Conservation (phyloP, 23 red algal genomes). For the Pyropia yezoensis region DNA sequence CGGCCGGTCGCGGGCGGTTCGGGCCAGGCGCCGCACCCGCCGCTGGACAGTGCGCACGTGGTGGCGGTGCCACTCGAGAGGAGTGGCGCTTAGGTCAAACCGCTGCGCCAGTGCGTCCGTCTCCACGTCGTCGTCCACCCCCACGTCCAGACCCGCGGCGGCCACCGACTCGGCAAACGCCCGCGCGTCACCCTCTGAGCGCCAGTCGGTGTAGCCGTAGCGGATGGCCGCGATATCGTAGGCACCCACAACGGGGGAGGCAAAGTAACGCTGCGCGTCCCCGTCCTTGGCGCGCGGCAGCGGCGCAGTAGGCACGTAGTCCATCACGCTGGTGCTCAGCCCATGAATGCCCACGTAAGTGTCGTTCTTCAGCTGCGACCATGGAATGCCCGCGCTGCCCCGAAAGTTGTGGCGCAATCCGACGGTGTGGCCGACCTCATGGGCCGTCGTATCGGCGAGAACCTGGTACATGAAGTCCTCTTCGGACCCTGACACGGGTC, state of each 20-base stretch:
- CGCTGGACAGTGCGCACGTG: too few species aligned
- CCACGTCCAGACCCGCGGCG: too few species aligned
- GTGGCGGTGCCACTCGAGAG: too few species aligned
- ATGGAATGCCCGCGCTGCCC: constrained; percentile 3
- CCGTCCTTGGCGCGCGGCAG: neutral
- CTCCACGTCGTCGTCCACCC: too few species aligned
- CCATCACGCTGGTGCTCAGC: constrained; percentile 4
- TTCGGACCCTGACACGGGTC: too few species aligned
- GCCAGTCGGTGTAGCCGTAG: constrained; percentile 3
- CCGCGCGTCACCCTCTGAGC: too few species aligned
- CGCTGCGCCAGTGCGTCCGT: too few species aligned
- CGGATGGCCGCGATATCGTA: constrained; percentile 16
- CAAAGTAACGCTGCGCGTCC: neutral
- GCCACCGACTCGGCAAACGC: too few species aligned
- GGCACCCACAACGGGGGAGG: neutral
- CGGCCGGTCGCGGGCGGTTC: too few species aligned
- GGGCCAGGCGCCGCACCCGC: too few species aligned
- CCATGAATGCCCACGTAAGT: neutral
- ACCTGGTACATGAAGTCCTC: neutral
- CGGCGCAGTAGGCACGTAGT: neutral
- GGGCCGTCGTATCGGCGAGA: neutral
- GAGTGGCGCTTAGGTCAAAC: too few species aligned
- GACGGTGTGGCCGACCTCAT: constrained; percentile 11
- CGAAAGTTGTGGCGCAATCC: constrained; percentile 17
- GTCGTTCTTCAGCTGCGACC: constrained; percentile 1